phyloP scores from a whole-genome alignment of 2,329 filamentous ascomycete genomes.

The Colletotrichum liaoningense region DNA sequence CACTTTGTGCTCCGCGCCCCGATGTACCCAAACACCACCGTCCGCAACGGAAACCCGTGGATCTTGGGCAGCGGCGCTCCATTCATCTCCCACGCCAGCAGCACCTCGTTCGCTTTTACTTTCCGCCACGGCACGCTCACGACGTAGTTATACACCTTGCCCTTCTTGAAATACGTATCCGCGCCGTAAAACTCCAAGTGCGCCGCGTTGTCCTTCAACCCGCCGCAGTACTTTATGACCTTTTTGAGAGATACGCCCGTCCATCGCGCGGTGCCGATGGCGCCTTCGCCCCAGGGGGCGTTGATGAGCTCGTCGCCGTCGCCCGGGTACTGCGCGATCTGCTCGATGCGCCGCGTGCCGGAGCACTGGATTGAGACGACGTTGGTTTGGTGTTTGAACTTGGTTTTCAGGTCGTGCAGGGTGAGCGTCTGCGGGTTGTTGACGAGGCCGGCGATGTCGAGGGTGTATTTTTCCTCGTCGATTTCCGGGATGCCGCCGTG shows the following conservation, averaged over 20 bases:
- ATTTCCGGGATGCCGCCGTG: constrained; percentile 79
- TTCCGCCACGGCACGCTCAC: constrained; percentile 76
- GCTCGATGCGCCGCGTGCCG: constrained; percentile 76
- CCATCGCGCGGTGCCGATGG: constrained; percentile 74
- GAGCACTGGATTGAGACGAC: constrained; percentile 74
- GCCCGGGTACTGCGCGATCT: constrained; percentile 73
- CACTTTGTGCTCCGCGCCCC: constrained; percentile 74
- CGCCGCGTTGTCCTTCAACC: constrained; percentile 62
- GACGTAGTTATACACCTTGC: constrained; percentile 73
- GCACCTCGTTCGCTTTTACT: constrained; percentile 73
- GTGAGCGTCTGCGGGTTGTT: constrained; percentile 67
- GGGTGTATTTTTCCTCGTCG: constrained; percentile 62
- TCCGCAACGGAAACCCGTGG: constrained; percentile 73
- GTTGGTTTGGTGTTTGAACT: constrained; percentile 71
- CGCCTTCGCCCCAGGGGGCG: constrained; percentile 72
- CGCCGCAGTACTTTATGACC: constrained; percentile 77
- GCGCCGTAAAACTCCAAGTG: constrained; percentile 77
- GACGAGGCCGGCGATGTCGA: constrained; percentile 71
- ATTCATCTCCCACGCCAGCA: constrained; percentile 80
- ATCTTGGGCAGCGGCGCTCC: constrained; percentile 70
- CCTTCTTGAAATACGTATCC: constrained; percentile 79
- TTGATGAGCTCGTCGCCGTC: constrained; percentile 72
- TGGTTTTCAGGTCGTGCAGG: constrained; percentile 70
- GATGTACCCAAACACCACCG: constrained; percentile 74
- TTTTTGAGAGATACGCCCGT: constrained; percentile 75